Evolutionary conservation across 345 rosid species (phyloP).

Genomic region (Salix exigua): DNA sequence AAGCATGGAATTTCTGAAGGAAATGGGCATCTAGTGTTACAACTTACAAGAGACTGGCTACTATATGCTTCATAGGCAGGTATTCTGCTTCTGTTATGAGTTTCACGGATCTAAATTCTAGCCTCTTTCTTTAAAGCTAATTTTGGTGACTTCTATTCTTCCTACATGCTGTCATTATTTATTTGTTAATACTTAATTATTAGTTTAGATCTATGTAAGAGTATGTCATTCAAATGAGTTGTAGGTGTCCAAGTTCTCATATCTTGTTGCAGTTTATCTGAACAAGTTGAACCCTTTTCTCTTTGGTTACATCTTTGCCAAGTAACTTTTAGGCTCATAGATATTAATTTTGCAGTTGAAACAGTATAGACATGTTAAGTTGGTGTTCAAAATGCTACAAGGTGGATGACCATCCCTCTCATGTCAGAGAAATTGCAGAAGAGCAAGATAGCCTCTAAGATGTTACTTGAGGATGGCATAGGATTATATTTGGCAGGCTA

Average conservation of each 20-base stretch:
- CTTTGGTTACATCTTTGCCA: background rate
- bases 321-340: background rate
- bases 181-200: slow-evolving; percentile 7
- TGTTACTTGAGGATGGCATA: slow-evolving; percentile 5
- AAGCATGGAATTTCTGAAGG: slow-evolving; percentile 18
- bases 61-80: slow-evolving; percentile 50
- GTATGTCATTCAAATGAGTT: background rate
- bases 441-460: background rate
- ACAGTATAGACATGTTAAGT: background rate
- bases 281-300: slow-evolving; percentile 3
- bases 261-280: background rate
- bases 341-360: slow-evolving; percentile 1
- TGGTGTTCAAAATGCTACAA: background rate
- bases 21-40: slow-evolving; percentile 22
- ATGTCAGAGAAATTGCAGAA: background rate
- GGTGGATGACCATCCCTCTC: background rate
- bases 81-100: slow-evolving; percentile 39
- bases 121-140: slow-evolving; percentile 14
- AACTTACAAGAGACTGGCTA: slow-evolving; percentile 22
- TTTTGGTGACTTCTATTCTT: slow-evolving; percentile 7
- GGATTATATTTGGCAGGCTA: background rate
- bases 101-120: slow-evolving; percentile 25
- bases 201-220: background rate
- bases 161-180: slow-evolving; percentile 15
- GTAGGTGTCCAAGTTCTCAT: background rate